Conservation (phyloP, 2,329 filamentous ascomycete species). For the Aureobasidium namibiae region DNA sequence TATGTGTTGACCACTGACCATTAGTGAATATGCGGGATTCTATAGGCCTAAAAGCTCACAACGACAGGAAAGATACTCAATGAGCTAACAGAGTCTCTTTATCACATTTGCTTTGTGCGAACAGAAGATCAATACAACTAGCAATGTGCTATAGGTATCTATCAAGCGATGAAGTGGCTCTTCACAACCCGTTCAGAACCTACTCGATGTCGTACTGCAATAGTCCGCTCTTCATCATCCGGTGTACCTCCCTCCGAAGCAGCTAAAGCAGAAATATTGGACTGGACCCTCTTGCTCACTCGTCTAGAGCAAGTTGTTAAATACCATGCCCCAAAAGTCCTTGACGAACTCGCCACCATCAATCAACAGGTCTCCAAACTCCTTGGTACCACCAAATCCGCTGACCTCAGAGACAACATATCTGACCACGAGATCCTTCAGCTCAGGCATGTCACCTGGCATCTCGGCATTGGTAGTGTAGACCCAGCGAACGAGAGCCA, state of each 20-base stretch:
- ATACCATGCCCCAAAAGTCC: neutral
- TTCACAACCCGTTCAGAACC: neutral
- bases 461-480: neutral
- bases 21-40: too few species aligned
- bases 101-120: too few species aligned
- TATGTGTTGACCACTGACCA: too few species aligned
- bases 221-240: neutral
- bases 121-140: neutral
- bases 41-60: too few species aligned
- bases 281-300: neutral
- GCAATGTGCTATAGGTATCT: neutral
- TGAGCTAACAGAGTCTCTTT: too few species aligned
- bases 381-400: neutral
- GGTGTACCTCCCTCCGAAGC: neutral
- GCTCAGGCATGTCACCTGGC: neutral
- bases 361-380: neutral
- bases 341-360: constrained; percentile 1
- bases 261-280: neutral
- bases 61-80: too few species aligned
- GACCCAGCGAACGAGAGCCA: neutral
- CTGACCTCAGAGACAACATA: constrained; percentile 3
- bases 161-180: neutral
- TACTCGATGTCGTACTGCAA: neutral
- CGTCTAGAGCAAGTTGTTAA: neutral
- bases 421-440: neutral